phyloP scores from a whole-genome alignment of 1,284 basidiomycete genomes.

The Singerocomus rubriflavus region DNA sequence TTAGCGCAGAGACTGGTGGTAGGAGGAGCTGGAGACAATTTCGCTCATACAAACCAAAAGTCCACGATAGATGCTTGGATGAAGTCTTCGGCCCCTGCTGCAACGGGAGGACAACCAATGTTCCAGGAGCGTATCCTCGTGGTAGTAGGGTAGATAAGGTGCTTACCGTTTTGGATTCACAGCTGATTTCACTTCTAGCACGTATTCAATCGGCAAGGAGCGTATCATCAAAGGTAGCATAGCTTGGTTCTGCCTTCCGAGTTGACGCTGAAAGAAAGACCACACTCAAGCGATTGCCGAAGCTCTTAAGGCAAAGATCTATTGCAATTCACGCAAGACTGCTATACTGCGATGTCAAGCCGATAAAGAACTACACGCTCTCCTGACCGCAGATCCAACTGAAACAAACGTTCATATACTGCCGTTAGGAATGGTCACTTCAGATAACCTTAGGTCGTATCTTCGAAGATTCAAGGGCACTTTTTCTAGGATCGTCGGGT shows the following conservation, averaged over 20 bases:
- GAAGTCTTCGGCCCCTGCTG: constrained; percentile 24
- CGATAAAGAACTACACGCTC: constrained; percentile 76
- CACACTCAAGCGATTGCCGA: constrained; percentile 70
- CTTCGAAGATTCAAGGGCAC: constrained; percentile 71
- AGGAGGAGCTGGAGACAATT: constrained; percentile 35
- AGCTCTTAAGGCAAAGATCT: constrained; percentile 82
- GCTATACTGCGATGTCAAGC: constrained; percentile 78
- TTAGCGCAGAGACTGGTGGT: constrained; percentile 62
- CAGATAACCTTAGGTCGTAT: constrained; percentile 79
- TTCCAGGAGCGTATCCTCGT: constrained; percentile 52
- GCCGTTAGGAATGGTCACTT: constrained; percentile 74
- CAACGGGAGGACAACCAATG: constrained; percentile 33
- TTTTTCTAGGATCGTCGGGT: constrained; percentile 77
- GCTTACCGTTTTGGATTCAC: not conserved
- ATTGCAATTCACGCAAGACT: constrained; percentile 82
- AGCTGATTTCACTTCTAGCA: constrained; percentile 44
- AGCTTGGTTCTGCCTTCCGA: not conserved
- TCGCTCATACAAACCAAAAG: constrained; percentile 9
- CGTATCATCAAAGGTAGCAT: constrained; percentile 85
- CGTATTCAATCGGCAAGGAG: constrained; percentile 97
- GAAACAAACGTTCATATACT: constrained; percentile 85
- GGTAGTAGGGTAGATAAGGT: constrained; percentile 71
- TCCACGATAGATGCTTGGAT: constrained; percentile 45
- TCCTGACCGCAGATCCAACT: constrained; percentile 77
- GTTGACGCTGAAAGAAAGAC: not conserved